Conservation (phyloP, 1,139 yeast genomes). For the Spathaspora sp. region DNA sequence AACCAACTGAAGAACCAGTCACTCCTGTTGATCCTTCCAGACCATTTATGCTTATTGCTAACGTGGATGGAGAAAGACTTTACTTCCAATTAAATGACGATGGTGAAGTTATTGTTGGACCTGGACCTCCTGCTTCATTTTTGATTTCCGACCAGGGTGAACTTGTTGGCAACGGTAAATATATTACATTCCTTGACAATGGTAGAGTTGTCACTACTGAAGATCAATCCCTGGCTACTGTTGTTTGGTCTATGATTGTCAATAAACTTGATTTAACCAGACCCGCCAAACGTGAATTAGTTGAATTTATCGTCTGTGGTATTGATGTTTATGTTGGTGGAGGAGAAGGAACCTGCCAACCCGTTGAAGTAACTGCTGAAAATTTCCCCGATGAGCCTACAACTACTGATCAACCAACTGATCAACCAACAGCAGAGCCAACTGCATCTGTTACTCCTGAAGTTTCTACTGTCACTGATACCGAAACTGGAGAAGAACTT, state of each 20-base stretch:
- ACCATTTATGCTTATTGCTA: not conserved
- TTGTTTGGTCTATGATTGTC: not conserved
- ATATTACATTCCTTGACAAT: not conserved
- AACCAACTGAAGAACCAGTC: not conserved
- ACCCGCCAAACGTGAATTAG: not conserved
- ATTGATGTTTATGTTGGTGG: not conserved
- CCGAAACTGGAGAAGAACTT: too few relatives aligned
- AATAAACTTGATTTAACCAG: not conserved
- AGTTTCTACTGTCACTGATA: too few relatives aligned
- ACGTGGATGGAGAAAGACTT: not conserved
- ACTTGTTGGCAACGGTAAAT: not conserved
- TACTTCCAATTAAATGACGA: not conserved
- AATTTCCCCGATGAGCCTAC: not conserved
- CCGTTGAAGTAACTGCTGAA: not conserved
- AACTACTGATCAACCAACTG: not conserved
- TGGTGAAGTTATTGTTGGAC: not conserved
- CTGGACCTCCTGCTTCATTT: not conserved
- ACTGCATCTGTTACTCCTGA: too few relatives aligned
- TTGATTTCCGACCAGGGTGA: not conserved
- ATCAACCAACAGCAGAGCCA: too few relatives aligned
- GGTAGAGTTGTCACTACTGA: not conserved
- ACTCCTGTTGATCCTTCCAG: not conserved
- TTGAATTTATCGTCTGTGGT: not conserved
- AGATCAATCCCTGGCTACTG: not conserved
- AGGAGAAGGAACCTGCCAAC: not conserved